Evolutionary conservation across 75 land plant species (phyloP), one percentile per base, ranked within the genome.

Genomic region (Ceratopteris richardii): DNA sequence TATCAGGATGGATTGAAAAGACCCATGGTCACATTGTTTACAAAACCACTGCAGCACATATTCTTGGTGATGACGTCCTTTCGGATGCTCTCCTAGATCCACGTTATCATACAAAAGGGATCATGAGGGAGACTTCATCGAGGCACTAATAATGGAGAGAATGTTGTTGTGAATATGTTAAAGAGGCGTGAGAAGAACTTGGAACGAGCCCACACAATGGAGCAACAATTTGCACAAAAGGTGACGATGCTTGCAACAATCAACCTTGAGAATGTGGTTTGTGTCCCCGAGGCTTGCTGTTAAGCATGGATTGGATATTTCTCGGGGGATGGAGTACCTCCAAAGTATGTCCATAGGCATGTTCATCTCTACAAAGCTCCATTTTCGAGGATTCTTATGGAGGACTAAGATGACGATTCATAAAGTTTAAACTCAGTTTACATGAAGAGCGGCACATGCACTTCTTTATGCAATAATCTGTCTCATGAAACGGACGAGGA

Each of bases 291-390:
- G 65, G 48, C 30, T 78, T 9, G 77, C 83, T 14, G 82, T 80
- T 21, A 78, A 59, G 66, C 77, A 80, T 51, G 83, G 82, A 22
- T 44, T 80, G 55, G 83, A 80, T 37, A 61, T 80, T 29, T 82
- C 83, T n/a, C 44, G 72, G 47, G 83, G 83, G 19, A 80, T 80
- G 83, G 81, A 68, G 50, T 78, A 80, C 29, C 58, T 80, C 22
- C 83, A 80, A 31, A 74, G 77, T 20, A 80, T 79, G 62, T 80
- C 83, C 1, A 77, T 79, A 44, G 78, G 78, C 43, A 51, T 80
- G 29, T 61, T 80, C 18, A 80, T 80, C 25, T 58, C 69, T 25
- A 82, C 78, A 16, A 80, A 78, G 83, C 82, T 6, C 63, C 82
- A 23, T 72, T 80, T 55, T n/a, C n/a, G n/a, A n/a, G n/a, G n/a